Evolutionary conservation across 179 eudicot genomes (phyloP), one percentile per base, ranked within the genome.

Genomic region (Drosera spatulata): DNA sequence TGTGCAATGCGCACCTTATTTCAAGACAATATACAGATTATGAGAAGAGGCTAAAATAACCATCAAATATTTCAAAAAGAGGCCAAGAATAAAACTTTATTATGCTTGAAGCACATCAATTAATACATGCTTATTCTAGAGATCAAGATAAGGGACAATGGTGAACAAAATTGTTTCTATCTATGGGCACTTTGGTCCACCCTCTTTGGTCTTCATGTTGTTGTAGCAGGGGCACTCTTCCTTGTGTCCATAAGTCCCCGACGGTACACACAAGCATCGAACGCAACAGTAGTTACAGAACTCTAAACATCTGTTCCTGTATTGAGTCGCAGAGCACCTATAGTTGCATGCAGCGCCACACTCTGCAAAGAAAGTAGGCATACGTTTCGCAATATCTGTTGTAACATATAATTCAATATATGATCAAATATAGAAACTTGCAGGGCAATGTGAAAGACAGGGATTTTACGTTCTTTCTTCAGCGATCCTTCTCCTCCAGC

Each of bases 151-250:
- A 22, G 33, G 33, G 33, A 22, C 33, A 22, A 22, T 22, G 33
- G 33, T 22, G 33, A 22, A 22, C 33, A 22, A 1, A 22, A 22
- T 22, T 22, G 33, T 22, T 22, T 22, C 33, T 22, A 0, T 22
- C 33, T 22, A 22, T 22, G 70, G 70, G 64, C 72, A 69, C 46
- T 69, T 62, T 0, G 67, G 67, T 41, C 52, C 56, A 39, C 71
- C 71, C 37, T 55, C 61, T 62, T 56, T 50, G n/a, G 61, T 61
- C 56, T 62, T 69, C 67, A 61, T 62, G n/a, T 63, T 51, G 58
- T 62, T 62, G 60, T 63, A 69, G 59, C 72, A 69, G 6, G 72
- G 61, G 41, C 72, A 69, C 13, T 39, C 38, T 50, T 69, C 61
- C 53, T 69, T 58, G 63, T 63, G 60, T 14, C 63, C 72, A 39